Base-by-base conservation (phyloP, 345 rosid genomes). In the Combretum micranthum region DNA sequence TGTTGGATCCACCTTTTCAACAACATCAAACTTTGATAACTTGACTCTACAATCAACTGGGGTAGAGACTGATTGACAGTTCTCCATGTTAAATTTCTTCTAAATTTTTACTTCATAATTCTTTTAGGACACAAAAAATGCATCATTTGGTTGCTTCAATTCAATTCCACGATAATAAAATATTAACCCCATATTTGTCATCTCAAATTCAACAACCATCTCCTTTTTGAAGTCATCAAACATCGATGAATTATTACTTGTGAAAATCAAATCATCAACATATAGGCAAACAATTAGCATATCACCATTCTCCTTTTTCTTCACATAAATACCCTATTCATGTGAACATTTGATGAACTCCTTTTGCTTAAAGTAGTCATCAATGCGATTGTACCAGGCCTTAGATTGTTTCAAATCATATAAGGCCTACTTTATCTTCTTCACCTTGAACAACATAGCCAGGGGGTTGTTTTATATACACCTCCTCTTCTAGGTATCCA, bases 81-180 rank as follows among this genome's bases (percentile, higher is more conserved):
- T n/a, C n/a, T n/a, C n/a, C n/a, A n/a, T n/a, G n/a, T n/a, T n/a
- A n/a, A n/a, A n/a, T n/a, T n/a, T n/a, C n/a, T n/a, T n/a, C n/a
- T 5, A 56, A n/a, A 9, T 44, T 52, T 56, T 37, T 19, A 13
- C 20, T 2, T 50, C 60, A 45, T 56, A 69, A 1, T 15, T 5
- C 21, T 23, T 37, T 25, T 63, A 52, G 16, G 54, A 51, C 4
- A 58, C 13, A 20, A 58, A 57, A 20, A 52, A 32, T 23, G 19
- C 64, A 3, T 58, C 16, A 4, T 15, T 22, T 6, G 2, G 16
- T 42, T 69, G 43, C 13, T 15, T 13, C 9, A 59, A 52, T 22
- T 64, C 52, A 2, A 69, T 57, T 4, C 68, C 60, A 15, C 56
- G 55, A 15, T 26, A 69, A 45, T 69, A 47, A 12, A 7, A 2